A percentile compares a stretch with the other conserved stretches of the same genome.
These are phyloP conservation scores for Auriculariales sp. DNA, from an alignment of 768 basidiomycete species.

Conservation along the genomic window DNA sequence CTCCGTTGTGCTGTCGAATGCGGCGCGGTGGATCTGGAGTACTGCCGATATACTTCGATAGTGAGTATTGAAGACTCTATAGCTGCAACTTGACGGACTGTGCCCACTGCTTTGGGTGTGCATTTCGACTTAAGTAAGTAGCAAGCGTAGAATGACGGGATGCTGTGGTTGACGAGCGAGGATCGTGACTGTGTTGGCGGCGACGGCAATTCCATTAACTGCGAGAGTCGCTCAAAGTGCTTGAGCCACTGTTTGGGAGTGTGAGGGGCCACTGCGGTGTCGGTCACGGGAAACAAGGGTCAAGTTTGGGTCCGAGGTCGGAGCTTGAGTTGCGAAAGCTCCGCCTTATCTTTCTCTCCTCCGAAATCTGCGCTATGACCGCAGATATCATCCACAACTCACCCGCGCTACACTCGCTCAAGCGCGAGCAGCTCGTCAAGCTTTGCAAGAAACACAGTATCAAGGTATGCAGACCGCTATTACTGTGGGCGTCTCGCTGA, in stretches of 20 bases:
- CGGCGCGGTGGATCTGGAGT: conserved; percentile 53
- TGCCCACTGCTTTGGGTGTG: conserved; percentile 32
- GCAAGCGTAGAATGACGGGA: conserved; percentile 67
- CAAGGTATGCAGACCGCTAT: no score
- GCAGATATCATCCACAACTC: conserved; percentile 65
- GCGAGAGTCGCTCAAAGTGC: background rate
- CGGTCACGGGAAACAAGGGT: background rate
- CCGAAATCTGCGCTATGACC: no score
- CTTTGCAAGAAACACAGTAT: conserved; percentile 73
- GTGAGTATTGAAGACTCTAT: no score
- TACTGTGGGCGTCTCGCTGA: no score
- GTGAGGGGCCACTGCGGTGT: no score
- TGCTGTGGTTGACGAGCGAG: conserved; percentile 23
- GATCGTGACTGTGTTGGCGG: conserved; percentile 6
- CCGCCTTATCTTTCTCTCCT: background rate
- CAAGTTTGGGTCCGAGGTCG: background rate
- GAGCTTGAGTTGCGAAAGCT: background rate
- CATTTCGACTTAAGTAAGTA: conserved; percentile 63
- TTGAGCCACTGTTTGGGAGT: background rate
- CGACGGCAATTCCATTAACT: no score
- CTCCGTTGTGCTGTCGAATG: conserved; percentile 71
- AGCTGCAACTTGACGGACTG: no score
- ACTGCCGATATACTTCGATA: conserved; percentile 60
- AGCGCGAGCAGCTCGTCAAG: conserved; percentile 71
- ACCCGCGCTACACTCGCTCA: conserved; percentile 68